phyloP scores from a whole-genome alignment of 495 filamentous ascomycete genomes.

The Podospora comata region DNA sequence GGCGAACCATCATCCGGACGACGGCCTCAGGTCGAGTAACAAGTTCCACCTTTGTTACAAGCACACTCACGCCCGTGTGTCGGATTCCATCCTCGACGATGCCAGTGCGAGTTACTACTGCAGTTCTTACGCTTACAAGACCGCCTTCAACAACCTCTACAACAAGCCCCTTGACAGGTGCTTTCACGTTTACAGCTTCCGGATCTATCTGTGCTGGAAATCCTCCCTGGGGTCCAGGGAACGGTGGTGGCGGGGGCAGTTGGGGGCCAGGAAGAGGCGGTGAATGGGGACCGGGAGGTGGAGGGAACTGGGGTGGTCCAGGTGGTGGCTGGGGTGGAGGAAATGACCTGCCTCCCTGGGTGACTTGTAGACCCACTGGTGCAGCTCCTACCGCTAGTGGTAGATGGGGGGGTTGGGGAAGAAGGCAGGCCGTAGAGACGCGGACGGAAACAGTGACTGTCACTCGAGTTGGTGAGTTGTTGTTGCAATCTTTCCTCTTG shows the following conservation, averaged over 20 bases:
- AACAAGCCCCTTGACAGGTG: not conserved
- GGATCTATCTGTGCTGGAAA: not conserved
- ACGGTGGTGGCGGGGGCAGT: not conserved
- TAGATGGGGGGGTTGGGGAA: not conserved
- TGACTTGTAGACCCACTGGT: not conserved
- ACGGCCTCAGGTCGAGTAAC: not conserved
- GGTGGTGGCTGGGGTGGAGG: conserved; percentile 2
- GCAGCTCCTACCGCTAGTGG: not conserved
- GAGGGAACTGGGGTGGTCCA: not conserved
- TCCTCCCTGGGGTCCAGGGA: not conserved
- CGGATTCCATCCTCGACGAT: not conserved
- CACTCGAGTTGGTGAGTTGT: not conserved
- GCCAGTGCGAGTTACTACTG: not conserved
- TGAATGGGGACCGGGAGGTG: not conserved
- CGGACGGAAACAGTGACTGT: not conserved
- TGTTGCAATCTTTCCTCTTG: not conserved
- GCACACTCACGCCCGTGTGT: not conserved
- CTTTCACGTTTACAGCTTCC: not conserved
- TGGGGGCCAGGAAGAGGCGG: not conserved
- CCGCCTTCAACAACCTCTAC: not conserved
- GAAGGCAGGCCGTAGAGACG: not conserved
- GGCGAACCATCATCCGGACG: not conserved
- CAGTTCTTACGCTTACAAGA: not conserved
- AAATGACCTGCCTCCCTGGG: not conserved
- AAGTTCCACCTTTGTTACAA: not conserved